Base-by-base conservation (phyloP, 2,329 filamentous ascomycete species). In the Alternaria brassicicola region DNA sequence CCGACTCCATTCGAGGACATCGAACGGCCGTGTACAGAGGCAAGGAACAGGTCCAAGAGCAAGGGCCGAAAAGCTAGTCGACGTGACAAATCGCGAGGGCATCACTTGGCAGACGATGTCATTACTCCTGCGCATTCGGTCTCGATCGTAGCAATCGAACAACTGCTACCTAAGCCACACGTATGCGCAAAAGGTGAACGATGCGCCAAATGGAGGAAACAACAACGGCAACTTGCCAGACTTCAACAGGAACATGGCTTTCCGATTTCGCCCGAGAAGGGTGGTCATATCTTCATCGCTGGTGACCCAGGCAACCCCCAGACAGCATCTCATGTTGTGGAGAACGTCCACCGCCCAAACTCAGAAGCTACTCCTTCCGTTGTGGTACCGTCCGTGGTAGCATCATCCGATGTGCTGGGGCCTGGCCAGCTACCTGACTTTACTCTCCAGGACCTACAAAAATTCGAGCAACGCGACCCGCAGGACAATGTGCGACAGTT, bases 401-500 rank as follows among this genome's bases (percentile, higher is more conserved):
- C 93, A 25, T 97, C 94, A 1, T 97, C 93, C 1, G 94, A 97
- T 77, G 85, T 96, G 10, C 84, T 98, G 62, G 93, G 93, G 2
- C 89, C 91, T 6, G 85, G 85, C 7, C 77, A 84, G 33, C 75
- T 88, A 12, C 84, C 89, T 21, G 83, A 88, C 23, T 83, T 93
- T 59, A 80, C 79, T 19, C 85, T 97, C 35, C 89, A 93, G 68
- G 89, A 93, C 75, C 87, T 97, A 15, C 86, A 88, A 57, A 87
- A 84, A 62, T 75, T 97, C 30, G 84, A 90, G 71, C 82, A 83
- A 17, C 85, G 90, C 52, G 93, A 97, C 72, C 91, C 93, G 6
- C 93, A 96, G 76, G 93, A 97, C 78, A 96, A 94, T 68, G 92
- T 98, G 33, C 89, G 91, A 71, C 92, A 96, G 65, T 98, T 97